Percentiles rank a stretch among this genome's conserved stretches.
These are phyloP conservation scores for Cyclotella distinguenda DNA, from an alignment of 108 stramenopile genomes.

Conservation along the genomic window DNA sequence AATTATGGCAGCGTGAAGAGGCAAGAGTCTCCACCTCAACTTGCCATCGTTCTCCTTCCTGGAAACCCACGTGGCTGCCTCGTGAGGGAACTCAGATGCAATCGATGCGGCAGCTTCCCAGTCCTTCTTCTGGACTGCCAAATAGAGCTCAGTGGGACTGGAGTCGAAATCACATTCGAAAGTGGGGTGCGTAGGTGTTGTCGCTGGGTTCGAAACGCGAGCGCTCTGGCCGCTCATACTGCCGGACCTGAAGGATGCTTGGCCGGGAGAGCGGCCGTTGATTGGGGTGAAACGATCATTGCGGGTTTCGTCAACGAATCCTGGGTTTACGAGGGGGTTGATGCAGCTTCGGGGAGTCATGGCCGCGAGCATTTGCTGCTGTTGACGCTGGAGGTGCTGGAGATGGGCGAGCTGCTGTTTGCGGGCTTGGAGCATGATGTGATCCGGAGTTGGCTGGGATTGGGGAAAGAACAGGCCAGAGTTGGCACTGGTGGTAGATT, in stretches of 20 bases:
- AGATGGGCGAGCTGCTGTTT: conserved; percentile 46
- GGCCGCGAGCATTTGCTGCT: conserved; percentile 34
- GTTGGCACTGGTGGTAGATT: conserved; percentile 1
- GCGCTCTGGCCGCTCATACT: neutral
- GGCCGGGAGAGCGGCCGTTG: neutral
- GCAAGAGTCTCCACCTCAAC: conserved; percentile 82
- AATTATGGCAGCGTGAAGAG: conserved; percentile 85
- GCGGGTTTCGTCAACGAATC: conserved; percentile 2
- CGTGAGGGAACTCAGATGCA: conserved; percentile 45
- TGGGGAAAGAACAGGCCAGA: conserved; percentile 29
- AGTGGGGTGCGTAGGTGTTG: conserved; percentile 5
- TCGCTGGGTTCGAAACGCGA: conserved; percentile 7
- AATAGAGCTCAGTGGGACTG: conserved; percentile 76
- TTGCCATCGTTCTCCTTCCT: conserved; percentile 76
- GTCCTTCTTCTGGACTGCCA: conserved; percentile 69
- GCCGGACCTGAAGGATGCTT: neutral
- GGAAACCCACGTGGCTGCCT: conserved; percentile 70
- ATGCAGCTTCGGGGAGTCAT: conserved; percentile 14
- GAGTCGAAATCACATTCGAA: conserved; percentile 76
- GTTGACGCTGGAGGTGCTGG: conserved; percentile 47
- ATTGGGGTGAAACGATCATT: conserved; percentile 16
- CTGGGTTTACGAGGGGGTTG: neutral
- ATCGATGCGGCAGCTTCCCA: conserved; percentile 61
- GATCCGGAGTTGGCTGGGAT: conserved; percentile 35
- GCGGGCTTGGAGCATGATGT: conserved; percentile 31